Base-by-base conservation (phyloP, 2,329 filamentous ascomycete species). In the Neoscytalidium dimidiatum region DNA sequence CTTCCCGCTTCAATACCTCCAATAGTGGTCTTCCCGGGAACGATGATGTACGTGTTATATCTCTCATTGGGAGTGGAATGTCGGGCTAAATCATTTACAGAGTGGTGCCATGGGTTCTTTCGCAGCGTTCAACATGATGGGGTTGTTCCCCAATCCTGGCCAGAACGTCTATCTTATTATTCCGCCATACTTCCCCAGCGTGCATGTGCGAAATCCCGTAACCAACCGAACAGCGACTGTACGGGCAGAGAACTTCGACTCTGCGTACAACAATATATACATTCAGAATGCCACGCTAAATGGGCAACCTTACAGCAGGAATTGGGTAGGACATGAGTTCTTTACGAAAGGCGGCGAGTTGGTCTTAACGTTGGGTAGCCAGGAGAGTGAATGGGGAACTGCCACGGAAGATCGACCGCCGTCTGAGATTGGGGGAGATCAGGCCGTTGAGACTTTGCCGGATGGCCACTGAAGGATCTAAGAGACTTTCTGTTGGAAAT, bases 111-210 rank as follows among this genome's bases (percentile, higher is more conserved):
- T 82, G 80, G 81, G 79, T 0, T 76, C 76, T 3, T 82, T 82
- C 67, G 73, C 75, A 1, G 73, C 80, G 4, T 75, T 82, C 66
- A 72, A 75, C 9, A 81, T 80, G 75, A 74, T 81, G 46, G 81
- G 81, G 0, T 69, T 81, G 2, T 82, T 82, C 53, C 81, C 81
- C 0, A 81, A 80, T 51, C 79, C 81, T 1, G 81, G 81, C 0
- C 80, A 82, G 60, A 77, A 82, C 66, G 79, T 83, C 14, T 83
- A 82, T 62, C 75, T 82, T 58, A 81, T 83, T 65, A 80, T 74
- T 7, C 78, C 81, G 9, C 80, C 81, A 0, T 82, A 81, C 70
- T 82, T 82, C 68, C 73, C 79, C 44, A 71, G 74, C 6, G 73
- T 81, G 38, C 76, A 72, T 48, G 70, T 82, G 21, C 77, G 70